Percentiles rank a stretch among this genome's conserved stretches.
These are phyloP conservation scores for Stentor coeruleus DNA, from an alignment of 73 alveolate genomes.

Conservation along the genomic window DNA sequence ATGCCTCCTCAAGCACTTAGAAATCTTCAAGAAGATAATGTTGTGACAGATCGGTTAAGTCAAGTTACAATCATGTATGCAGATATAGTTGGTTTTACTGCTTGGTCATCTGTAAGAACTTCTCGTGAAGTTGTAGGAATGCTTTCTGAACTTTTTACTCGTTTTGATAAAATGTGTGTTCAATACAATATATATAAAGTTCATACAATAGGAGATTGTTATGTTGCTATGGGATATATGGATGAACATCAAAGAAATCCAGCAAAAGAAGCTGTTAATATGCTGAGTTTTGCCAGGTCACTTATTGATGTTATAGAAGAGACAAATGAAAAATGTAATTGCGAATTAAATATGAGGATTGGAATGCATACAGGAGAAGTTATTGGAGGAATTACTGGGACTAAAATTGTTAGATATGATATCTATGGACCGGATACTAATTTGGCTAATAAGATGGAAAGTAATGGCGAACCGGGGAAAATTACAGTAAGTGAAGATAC, in stretches of 20 bases:
- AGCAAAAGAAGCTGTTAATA: constrained; percentile 89
- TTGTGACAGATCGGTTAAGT: constrained; percentile 66
- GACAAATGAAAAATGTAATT: constrained; percentile 55
- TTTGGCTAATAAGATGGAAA: constrained; percentile 61
- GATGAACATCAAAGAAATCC: constrained; percentile 88
- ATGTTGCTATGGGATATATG: constrained; percentile 92
- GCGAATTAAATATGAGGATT: constrained; percentile 83
- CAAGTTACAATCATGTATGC: constrained; percentile 92
- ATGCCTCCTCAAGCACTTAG: constrained; percentile 42
- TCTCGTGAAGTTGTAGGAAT: constrained; percentile 90
- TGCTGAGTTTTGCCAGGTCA: constrained; percentile 84
- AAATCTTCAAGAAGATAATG: constrained; percentile 24
- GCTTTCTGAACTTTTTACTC: constrained; percentile 84
- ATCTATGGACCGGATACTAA: constrained; percentile 54
- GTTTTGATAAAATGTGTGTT: constrained; percentile 90
- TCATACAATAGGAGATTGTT: constrained; percentile 97
- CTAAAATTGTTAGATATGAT: constrained; percentile 53
- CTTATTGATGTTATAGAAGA: constrained; percentile 89
- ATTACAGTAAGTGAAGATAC: constrained; percentile 36
- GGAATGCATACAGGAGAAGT: constrained; percentile 86
- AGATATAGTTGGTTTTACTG: constrained; percentile 83
- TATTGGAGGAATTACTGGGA: constrained; percentile 57
- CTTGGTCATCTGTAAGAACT: constrained; percentile 66
- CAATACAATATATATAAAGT: constrained; percentile 87
- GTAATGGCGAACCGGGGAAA: constrained; percentile 51